Conservation (phyloP, 495 filamentous ascomycete genomes). For the Neurospora sp. region DNA sequence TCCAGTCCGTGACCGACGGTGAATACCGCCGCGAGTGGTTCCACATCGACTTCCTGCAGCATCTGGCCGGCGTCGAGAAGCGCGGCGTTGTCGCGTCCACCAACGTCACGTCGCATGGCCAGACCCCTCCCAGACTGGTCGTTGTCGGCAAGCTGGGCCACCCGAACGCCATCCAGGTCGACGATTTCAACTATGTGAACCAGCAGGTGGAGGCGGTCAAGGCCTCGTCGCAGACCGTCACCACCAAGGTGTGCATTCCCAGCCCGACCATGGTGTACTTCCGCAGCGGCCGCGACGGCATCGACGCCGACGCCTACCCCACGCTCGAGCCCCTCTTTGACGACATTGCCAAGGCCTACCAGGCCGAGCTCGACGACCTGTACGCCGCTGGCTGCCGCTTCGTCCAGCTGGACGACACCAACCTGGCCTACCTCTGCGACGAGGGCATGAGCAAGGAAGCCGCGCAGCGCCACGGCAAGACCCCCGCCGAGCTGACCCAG, state of each 20-base stretch:
- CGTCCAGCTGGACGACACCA: conserved; percentile 57
- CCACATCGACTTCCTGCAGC: conserved; percentile 39
- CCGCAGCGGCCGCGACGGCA: conserved; percentile 50
- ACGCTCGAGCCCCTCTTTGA: conserved; percentile 51
- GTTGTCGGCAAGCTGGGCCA: conserved; percentile 35
- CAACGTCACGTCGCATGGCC: conserved; percentile 30
- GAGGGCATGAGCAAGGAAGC: conserved; percentile 52
- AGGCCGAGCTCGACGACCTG: conserved; percentile 48
- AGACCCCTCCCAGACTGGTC: conserved; percentile 35
- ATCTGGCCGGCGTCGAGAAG: conserved; percentile 33
- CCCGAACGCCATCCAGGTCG: conserved; percentile 44
- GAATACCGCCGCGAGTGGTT: conserved; percentile 53
- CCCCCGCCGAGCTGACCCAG: conserved; percentile 45
- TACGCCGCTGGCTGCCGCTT: conserved; percentile 54
- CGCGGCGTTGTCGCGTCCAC: conserved; percentile 33
- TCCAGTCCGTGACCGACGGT: conserved; percentile 57
- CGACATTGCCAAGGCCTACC: conserved; percentile 51
- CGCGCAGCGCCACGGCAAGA: conserved; percentile 43
- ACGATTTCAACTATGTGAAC: conserved; percentile 49
- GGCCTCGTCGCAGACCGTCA: conserved; percentile 22
- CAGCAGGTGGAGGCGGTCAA: conserved; percentile 30
- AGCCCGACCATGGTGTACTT: conserved; percentile 60
- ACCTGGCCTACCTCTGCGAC: conserved; percentile 58
- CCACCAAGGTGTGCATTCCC: conserved; percentile 55
- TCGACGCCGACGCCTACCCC: conserved; percentile 43